phyloP scores from a whole-genome alignment of 1,139 yeast genomes.

The Scheffersomyces stambukii region DNA sequence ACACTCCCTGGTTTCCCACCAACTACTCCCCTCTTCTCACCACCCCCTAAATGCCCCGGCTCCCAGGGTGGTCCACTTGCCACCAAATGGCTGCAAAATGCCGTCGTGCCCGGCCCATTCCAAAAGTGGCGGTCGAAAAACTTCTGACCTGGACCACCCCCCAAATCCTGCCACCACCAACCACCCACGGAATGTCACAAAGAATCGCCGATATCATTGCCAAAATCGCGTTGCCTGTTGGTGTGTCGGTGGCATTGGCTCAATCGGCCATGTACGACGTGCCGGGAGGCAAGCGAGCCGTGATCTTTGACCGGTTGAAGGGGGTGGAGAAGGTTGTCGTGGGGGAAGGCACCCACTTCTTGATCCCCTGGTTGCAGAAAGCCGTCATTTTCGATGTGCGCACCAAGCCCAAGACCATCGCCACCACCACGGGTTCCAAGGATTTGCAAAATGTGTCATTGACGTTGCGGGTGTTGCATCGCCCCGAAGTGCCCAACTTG shows the following conservation, averaged over 20 bases:
- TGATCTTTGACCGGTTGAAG: constrained; percentile 82
- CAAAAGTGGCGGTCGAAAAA: too few species aligned
- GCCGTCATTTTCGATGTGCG: constrained; percentile 90
- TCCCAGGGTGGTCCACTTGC: too few species aligned
- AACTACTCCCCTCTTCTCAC: too few species aligned
- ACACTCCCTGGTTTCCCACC: too few species aligned
- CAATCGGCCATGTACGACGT: constrained; percentile 87
- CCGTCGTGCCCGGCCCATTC: too few species aligned
- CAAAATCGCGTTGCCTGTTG: constrained; percentile 64
- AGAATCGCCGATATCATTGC: constrained; percentile 38
- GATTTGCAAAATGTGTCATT: constrained; percentile 94
- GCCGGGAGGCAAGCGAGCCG: constrained; percentile 93
- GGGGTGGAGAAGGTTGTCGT: constrained; percentile 86
- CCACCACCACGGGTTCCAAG: constrained; percentile 95
- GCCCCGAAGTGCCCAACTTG: constrained; percentile 82
- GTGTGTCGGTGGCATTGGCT: constrained; percentile 60
- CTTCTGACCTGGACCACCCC: too few species aligned
- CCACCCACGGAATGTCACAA: constrained; percentile 25
- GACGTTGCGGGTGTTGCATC: constrained; percentile 87
- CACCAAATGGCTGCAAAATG: too few species aligned
- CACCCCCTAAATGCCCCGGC: too few species aligned
- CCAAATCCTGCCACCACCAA: too few species aligned
- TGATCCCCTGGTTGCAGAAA: constrained; percentile 93
- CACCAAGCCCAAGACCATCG: constrained; percentile 85
- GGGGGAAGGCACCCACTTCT: constrained; percentile 96